Conservation (phyloP, 2,329 filamentous ascomycete genomes). For the Chalaropsis ovoidea region DNA sequence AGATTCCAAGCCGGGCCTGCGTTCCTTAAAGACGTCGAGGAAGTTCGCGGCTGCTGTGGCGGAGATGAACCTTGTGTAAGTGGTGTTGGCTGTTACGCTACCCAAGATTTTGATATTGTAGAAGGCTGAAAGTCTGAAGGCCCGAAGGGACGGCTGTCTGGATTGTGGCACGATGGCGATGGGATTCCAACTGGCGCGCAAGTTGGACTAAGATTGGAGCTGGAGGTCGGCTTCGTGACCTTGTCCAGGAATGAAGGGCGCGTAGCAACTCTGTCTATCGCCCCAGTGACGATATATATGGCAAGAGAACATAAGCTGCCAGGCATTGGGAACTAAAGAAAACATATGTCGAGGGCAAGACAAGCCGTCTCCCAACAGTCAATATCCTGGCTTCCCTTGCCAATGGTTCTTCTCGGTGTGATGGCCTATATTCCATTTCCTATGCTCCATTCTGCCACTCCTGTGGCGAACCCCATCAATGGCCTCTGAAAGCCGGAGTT, state of each 20-base stretch:
- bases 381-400: conserved; percentile 23
- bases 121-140: conserved; percentile 9
- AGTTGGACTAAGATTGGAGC: conserved; percentile 4
- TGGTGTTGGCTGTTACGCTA: not conserved
- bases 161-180: conserved; percentile 24
- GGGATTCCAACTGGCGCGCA: conserved; percentile 22
- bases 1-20: conserved; percentile 25
- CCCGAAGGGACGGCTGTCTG: conserved; percentile 19
- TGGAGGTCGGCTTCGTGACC: not conserved
- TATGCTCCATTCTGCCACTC: not conserved
- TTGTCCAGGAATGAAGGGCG: conserved; percentile 26
- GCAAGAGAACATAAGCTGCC: conserved; percentile 9
- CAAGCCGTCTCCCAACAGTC: conserved; percentile 13
- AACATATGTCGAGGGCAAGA: conserved; percentile 20
- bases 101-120: conserved; percentile 1
- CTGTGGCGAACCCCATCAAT: not conserved
- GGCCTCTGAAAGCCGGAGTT: not conserved
- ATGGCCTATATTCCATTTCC: not conserved
- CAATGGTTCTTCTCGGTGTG: not conserved
- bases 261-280: conserved; percentile 10
- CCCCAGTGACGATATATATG: conserved; percentile 25
- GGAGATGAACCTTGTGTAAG: not conserved
- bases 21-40: conserved; percentile 26
- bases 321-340: not conserved
- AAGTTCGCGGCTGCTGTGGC: conserved; percentile 7